Conservation (phyloP, 495 filamentous ascomycete species). For the Lepraria neglecta region DNA sequence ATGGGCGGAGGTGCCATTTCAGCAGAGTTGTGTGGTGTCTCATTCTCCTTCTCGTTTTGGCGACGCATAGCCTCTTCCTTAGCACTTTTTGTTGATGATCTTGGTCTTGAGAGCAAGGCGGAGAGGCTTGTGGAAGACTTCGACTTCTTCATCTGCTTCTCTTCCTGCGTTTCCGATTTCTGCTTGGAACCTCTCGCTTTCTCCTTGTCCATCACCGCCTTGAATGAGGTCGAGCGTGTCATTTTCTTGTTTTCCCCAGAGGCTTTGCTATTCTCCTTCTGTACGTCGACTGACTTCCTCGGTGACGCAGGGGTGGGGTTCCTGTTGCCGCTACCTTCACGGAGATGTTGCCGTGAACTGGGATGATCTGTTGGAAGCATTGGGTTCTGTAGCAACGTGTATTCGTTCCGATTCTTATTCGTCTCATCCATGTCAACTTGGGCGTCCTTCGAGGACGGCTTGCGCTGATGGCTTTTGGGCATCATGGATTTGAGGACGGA, state of each 20-base stretch:
- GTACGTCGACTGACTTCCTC: slow-evolving; percentile 17
- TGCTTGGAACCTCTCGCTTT: slow-evolving; percentile 50
- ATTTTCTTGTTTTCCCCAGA: slow-evolving; percentile 53
- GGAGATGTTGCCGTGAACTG: slow-evolving; percentile 29
- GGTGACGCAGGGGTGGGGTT: slow-evolving; percentile 22
- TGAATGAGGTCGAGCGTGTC: slow-evolving; percentile 61
- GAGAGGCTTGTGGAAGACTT: slow-evolving; percentile 78
- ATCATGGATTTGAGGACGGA: slow-evolving; percentile 45
- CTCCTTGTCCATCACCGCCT: slow-evolving; percentile 50
- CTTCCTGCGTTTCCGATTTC: slow-evolving; percentile 28
- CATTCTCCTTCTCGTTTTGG: slow-evolving; percentile 75
- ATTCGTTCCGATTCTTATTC: neutral
- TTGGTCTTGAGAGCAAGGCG: slow-evolving; percentile 55
- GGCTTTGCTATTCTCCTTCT: slow-evolving; percentile 14
- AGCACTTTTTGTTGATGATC: slow-evolving; percentile 45
- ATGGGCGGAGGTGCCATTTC: slow-evolving; percentile 59
- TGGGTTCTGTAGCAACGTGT: slow-evolving; percentile 23
- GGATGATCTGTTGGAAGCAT: slow-evolving; percentile 34
- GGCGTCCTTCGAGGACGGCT: slow-evolving; percentile 40
- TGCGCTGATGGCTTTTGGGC: slow-evolving; percentile 39
- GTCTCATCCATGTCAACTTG: slow-evolving; percentile 31
- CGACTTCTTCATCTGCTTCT: slow-evolving; percentile 61
- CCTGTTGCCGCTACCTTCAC: slow-evolving; percentile 29
- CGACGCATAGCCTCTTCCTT: slow-evolving; percentile 35
- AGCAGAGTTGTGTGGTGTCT: slow-evolving; percentile 45